Base-by-base conservation (phyloP, 352 stramenopile genomes). In the Globisporangium mamillatum region DNA sequence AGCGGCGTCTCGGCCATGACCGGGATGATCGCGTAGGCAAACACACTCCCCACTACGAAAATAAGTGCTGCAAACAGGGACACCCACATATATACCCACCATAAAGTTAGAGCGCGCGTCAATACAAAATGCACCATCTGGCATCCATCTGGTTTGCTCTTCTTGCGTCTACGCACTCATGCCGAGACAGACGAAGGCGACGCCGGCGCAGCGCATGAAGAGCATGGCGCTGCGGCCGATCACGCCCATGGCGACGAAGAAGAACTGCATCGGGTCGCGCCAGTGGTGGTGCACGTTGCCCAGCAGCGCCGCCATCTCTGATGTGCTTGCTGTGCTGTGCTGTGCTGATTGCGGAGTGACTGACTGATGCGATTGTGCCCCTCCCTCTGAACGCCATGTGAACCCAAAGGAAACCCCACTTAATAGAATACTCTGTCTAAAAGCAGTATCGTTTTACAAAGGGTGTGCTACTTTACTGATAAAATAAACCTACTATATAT, bases 21-120 rank as follows among this genome's bases (percentile, higher is more conserved):
- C 9, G 81, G 81, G 29, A 88, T 75, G 32, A 90, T 75, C 9
- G 77, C 75, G 69, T 88, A 78, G 68, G 81, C 70, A 50, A 88
- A 84, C 0, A 87, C 29, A 2, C 71, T 71, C 25, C 75, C 70
- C 6, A 90, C 67, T 20, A 73, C 52, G 62, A 82, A 81, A 22
- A 90, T 81, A 20, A 88, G 62, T 38, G 46, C 75, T 88, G 52
- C 18, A 34, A 29, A 44, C 36, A 44, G 1, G 36, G 14, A 4
- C 36, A 44, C 36, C 12, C 36, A 44, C 36, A 44, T 14, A 44
- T 41, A 36, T 36, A 14, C 5, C 6, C 24, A 27, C 16, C 3
- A 9, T 41, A n/a, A 16, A 46, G 36, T 16, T 10, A 44, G 36
- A 44, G 8, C 12, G 36, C 8, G 36, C 36, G 36, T 44, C 36